These are phyloP conservation scores for Diaporthe sp. DNA, from an alignment of 2,329 filamentous ascomycete species.

Conservation along the genomic window DNA sequence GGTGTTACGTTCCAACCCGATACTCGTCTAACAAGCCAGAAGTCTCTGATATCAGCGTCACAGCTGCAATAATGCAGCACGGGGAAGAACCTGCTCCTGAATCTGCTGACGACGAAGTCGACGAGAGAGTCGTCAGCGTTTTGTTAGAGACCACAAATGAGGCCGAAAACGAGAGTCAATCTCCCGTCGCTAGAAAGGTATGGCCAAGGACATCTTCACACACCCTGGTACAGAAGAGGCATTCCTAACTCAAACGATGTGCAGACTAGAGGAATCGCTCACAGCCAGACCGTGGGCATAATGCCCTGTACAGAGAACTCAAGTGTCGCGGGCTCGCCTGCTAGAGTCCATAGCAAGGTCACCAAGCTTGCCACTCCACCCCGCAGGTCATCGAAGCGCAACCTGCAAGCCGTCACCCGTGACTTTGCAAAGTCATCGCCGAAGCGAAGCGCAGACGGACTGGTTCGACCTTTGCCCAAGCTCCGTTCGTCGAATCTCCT, in stretches of 20 bases:
- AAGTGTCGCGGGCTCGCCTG: constrained; percentile 5
- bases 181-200: constrained; percentile 28
- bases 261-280: constrained; percentile 19
- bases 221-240: background rate
- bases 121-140: constrained; percentile 37
- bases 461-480: constrained; percentile 32
- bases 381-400: constrained; percentile 29
- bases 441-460: constrained; percentile 21
- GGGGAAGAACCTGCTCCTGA: background rate
- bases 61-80: background rate
- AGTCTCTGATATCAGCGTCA: constrained; percentile 28
- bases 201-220: background rate
- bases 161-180: background rate
- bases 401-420: background rate
- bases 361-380: constrained; percentile 23
- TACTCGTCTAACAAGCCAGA: background rate
- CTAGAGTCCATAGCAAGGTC: background rate
- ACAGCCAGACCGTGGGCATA: constrained; percentile 32
- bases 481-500: constrained; percentile 25
- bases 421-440: constrained; percentile 22
- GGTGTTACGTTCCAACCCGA: background rate
- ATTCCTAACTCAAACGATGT: background rate
- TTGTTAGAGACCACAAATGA: constrained; percentile 37
- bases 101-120: background rate
- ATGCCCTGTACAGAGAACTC: constrained; percentile 14